Percentiles rank a stretch among this genome's conserved stretches.
Conservation (phyloP, 75 land plant genomes). For the Picea glauca region DNA sequence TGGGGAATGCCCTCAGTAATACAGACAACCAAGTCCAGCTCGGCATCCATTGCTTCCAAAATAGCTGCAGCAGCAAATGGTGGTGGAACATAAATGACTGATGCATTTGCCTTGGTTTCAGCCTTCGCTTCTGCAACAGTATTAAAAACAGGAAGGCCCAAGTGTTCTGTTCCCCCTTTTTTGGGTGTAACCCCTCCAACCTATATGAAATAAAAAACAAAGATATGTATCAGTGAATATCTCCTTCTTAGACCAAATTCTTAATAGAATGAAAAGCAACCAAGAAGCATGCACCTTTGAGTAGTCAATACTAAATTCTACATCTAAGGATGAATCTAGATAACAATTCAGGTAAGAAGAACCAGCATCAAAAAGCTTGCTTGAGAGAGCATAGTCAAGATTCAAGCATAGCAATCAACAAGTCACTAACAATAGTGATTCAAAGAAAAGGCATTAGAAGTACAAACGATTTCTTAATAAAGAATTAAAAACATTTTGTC, state of each 20-base stretch:
- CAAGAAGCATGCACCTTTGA: not conserved
- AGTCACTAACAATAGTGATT: not conserved
- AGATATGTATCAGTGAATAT: not conserved
- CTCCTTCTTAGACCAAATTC: not conserved
- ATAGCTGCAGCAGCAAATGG: conserved; percentile 92
- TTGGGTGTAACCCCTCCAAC: conserved; percentile 98
- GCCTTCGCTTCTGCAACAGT: conserved; percentile 92
- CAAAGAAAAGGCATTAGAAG: not conserved
- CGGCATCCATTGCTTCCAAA: conserved; percentile 93
- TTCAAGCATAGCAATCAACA: not conserved
- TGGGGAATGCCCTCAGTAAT: conserved; percentile 97
- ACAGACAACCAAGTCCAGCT: conserved; percentile 87
- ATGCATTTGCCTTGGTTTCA: conserved; percentile 91
- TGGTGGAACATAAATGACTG: conserved; percentile 93
- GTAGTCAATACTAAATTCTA: no score
- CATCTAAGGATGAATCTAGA: not conserved
- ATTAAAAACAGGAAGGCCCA: conserved; percentile 94
- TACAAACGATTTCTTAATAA: not conserved
- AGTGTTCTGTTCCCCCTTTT: conserved; percentile 93
- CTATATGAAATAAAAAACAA: conserved; percentile 19
- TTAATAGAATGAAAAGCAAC: not conserved
- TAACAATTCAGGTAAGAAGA: not conserved
- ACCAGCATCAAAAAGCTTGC: not conserved
- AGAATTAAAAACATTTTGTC: not conserved
- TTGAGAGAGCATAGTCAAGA: not conserved